Conservation (phyloP, 805 yeast species). For the Teunomyces gatunensis region DNA sequence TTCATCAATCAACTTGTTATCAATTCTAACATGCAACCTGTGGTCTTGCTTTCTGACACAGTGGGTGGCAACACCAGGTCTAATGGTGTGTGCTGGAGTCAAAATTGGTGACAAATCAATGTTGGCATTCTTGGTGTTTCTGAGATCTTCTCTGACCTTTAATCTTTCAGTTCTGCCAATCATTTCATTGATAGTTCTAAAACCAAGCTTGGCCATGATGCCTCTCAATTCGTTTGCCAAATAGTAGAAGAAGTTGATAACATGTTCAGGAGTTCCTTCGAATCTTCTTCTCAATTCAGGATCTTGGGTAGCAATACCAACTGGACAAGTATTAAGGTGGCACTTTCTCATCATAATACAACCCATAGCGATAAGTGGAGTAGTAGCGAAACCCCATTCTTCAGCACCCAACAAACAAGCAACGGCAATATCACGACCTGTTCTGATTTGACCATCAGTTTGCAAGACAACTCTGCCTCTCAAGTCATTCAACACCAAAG, state of each 20-base stretch:
- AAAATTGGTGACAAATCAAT: conserved; percentile 89
- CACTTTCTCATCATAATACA: conserved; percentile 96
- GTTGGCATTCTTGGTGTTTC: conserved; percentile 87
- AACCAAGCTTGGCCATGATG: conserved; percentile 93
- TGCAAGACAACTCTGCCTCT: conserved; percentile 95
- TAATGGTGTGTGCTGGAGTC: conserved; percentile 93
- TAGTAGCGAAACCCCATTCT: conserved; percentile 97
- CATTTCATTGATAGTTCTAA: conserved; percentile 96
- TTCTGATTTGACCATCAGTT: conserved; percentile 97
- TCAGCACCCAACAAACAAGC: conserved; percentile 97
- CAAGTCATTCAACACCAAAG: conserved; percentile 89
- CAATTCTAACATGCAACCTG: conserved; percentile 86
- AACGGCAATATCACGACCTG: conserved; percentile 95
- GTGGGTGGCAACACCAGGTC: conserved; percentile 96
- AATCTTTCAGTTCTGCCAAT: conserved; percentile 95
- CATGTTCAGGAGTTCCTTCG: conserved; percentile 97
- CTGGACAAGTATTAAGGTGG: conserved; percentile 93
- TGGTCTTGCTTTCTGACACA: conserved; percentile 93
- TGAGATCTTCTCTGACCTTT: conserved; percentile 76
- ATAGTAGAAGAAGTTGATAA: conserved; percentile 94
- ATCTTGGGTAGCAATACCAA: conserved; percentile 98
- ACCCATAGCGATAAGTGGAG: conserved; percentile 96
- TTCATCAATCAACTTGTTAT: conserved; percentile 94
- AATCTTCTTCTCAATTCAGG: conserved; percentile 90
- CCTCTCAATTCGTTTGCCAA: conserved; percentile 87